A percentile compares a stretch with the other conserved stretches of the same genome.
These are phyloP conservation scores for Ocimum tenuiflorum DNA, from an alignment of 257 asterid species.

Conservation along the genomic window DNA sequence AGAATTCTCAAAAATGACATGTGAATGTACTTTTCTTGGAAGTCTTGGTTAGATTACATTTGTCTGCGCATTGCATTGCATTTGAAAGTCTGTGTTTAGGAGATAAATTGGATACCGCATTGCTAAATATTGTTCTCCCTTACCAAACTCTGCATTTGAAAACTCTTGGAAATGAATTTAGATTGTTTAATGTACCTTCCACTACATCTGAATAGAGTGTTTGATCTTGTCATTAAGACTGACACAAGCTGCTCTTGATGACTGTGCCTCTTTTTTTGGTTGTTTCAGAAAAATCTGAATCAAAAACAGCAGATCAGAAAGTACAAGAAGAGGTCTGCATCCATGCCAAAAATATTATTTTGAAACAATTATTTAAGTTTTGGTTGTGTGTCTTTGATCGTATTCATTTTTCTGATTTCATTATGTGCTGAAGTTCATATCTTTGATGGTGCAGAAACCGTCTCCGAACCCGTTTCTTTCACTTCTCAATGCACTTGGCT, in stretches of 20 bases:
- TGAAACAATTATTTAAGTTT: slow-evolving; percentile 20
- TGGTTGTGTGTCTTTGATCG: slow-evolving; percentile 11
- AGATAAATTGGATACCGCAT: neutral
- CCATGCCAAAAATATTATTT: slow-evolving; percentile 25
- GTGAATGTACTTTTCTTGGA: neutral
- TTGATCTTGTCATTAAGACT: neutral
- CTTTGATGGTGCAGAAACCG: slow-evolving; percentile 30
- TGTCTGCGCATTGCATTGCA: neutral
- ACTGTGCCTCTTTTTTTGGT: neutral
- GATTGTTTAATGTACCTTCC: neutral
- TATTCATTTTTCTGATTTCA: slow-evolving; percentile 6
- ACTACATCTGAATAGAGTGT: neutral
- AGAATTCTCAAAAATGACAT: neutral
- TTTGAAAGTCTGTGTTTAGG: neutral
- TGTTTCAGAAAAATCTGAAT: slow-evolving; percentile 40
- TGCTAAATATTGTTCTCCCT: neutral
- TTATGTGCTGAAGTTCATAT: slow-evolving; percentile 21
- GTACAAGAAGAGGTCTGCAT: slow-evolving; percentile 53
- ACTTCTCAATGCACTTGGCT: slow-evolving; percentile 56
- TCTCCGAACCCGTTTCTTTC: slow-evolving; percentile 44
- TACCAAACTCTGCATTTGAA: neutral
- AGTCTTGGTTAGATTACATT: neutral
- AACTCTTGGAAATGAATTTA: too few species aligned
- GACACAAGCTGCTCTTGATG: slow-evolving; percentile 1
- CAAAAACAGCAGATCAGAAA: slow-evolving; percentile 28